Base-by-base conservation (phyloP, 1,139 yeast genomes). In the Sugiyamaella grinbergsii region DNA sequence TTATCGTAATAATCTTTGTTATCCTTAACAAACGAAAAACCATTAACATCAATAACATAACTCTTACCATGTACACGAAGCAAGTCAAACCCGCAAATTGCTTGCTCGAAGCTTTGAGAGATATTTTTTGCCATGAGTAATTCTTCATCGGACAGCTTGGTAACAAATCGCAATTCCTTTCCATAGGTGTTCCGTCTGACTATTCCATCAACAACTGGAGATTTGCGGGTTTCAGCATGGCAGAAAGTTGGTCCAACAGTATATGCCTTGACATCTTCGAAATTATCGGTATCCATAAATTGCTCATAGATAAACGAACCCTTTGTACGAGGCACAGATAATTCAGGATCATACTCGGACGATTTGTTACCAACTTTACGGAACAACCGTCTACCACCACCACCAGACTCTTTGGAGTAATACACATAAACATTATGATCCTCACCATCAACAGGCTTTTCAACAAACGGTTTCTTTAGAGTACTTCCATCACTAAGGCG, bases 401-500 rank as follows among this genome's bases (percentile, higher is more conserved):
- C 99, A 47, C 99, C 99, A 50, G 87, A 84, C 51, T 85, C 79
- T 52, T 81, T 79, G 36, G 94, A 86, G 67, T 93, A 93, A 69
- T 94, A 94, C 42, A 94, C 93, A 67, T 85, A 89, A 41, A 94
- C 93, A 66, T 94, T 94, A 70, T 94, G 99, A 68, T 94, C 96
- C 70, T 94, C 99, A 42, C 99, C 99, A 70, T 94, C 97, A 5
- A 93, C 98, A 0, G 99, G 99, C 62, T 94, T 94, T 68, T 94
- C 99, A 26, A 94, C 98, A 74, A 83, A 94, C 6, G 99, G 99
- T 64, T 94, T 94, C 41, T 74, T 76, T 70, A 94, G 72, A 11
- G 74, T 72, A 59, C 80, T 69, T 2, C 95, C 96, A 57, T 86
- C 81, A 20, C 60, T 64, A 22, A 93, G 93, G 52, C 74, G 75